Evolutionary conservation across 208 protist genomes (phyloP).

Genomic region (Acanthamoeba castellanii): DNA sequence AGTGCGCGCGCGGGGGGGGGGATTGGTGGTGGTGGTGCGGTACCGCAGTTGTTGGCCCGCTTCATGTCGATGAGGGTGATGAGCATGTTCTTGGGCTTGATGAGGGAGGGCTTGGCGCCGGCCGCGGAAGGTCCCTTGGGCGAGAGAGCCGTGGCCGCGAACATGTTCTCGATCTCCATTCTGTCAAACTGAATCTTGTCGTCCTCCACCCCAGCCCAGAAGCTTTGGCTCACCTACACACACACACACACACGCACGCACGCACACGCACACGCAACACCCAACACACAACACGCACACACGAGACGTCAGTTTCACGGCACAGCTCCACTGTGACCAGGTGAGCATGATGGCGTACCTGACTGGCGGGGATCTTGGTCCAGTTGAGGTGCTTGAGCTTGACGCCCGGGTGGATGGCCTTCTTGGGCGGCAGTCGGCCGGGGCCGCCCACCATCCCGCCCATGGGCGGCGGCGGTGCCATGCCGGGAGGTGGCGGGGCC

Average conservation of each 20-base stretch:
- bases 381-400: constrained; percentile 75
- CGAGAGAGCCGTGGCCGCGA: neutral
- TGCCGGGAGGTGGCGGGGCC: neutral
- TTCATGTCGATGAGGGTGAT: constrained; percentile 72
- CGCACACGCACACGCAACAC: neutral
- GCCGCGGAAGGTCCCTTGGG: neutral
- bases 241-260: neutral
- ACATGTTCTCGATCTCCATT: constrained; percentile 45
- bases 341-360: neutral
- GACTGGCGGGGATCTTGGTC: constrained; percentile 64
- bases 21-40: no score
- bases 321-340: neutral
- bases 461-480: neutral
- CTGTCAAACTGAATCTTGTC: constrained; percentile 44
- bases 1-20: no score
- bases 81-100: constrained; percentile 49
- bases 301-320: neutral
- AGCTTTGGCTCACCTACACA: constrained; percentile 58
- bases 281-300: no score
- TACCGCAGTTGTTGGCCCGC: constrained; percentile 76
- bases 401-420: neutral
- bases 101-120: neutral
- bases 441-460: neutral
- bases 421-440: constrained; percentile 18
- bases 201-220: constrained; percentile 61